Evolutionary conservation across 2,329 filamentous ascomycete species (phyloP), one percentile per base, ranked within the genome.

Genomic region (Aspergillus sp.): DNA sequence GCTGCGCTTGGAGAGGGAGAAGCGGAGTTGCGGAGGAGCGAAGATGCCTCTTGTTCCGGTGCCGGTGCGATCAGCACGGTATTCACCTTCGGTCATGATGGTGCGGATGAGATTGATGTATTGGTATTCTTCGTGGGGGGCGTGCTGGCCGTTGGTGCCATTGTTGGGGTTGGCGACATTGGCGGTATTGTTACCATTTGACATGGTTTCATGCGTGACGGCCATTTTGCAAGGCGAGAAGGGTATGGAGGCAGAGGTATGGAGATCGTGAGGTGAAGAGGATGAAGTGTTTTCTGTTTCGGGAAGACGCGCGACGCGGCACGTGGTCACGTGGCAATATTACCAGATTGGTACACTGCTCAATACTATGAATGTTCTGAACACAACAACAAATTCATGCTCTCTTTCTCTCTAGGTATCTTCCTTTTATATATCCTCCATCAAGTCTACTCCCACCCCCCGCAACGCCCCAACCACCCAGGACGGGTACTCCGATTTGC

Each of bases 31-130:
- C 0, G 83, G 81, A 1, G 94, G 93, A 2, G 91, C 93, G 65
- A 96, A 97, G 60, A 97, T 81, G 9, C 91, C 91, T 66, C 86
- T 84, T 10, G 94, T 99, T 50, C 94, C 94, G 3, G 94, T 99
- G 49, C 94, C 94, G 3, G 94, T 99, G 62, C 90, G 82, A 71
- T 99, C 94, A 29, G 91, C 91, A 16, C 94, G 87, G 68, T 91
- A 87, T 72, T 99, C 94, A 65, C 94, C 94, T 21, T 83, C 76
- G 14, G 85, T 78, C 14, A 99, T 80, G 65, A 97, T 97, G 60
- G 90, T 84, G 60, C 86, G 87, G 57, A 97, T 91, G 21, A 99
- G 82, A 64, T 93, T 82, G 54, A 99, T 86, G 71, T 99, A 99
- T 74, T 97, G 94, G 67, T 91, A 80, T 76, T 99, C 94, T 77